A percentile compares a stretch with the other conserved stretches of the same genome.
These are phyloP conservation scores for Penicillium sp. DNA, from an alignment of 2,329 filamentous ascomycete genomes.

Conservation along the genomic window DNA sequence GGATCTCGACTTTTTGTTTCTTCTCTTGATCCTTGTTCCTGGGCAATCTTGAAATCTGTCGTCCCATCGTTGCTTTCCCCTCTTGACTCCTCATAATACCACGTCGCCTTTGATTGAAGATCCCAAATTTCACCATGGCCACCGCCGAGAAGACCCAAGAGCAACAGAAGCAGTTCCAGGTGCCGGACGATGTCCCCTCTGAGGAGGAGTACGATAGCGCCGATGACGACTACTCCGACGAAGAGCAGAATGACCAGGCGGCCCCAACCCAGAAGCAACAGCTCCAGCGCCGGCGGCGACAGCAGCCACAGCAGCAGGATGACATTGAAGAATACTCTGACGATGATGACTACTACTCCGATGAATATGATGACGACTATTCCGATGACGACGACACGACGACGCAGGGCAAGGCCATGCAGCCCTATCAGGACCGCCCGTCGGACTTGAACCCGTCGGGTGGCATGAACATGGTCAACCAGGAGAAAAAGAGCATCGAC, in stretches of 20 bases:
- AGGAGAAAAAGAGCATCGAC: slow-evolving; percentile 28
- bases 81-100: background rate
- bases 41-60: background rate
- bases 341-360: slow-evolving; percentile 32
- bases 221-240: slow-evolving; percentile 31
- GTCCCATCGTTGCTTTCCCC: background rate
- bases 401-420: slow-evolving; percentile 22
- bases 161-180: slow-evolving; percentile 24
- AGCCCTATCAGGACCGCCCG: slow-evolving; percentile 28
- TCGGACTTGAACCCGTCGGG: slow-evolving; percentile 24
- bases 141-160: slow-evolving; percentile 31
- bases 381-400: slow-evolving; percentile 26
- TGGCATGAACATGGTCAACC: slow-evolving; percentile 30
- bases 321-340: slow-evolving; percentile 31
- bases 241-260: slow-evolving; percentile 20
- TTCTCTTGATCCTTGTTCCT: background rate
- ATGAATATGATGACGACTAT: slow-evolving; percentile 33
- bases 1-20: background rate
- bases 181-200: slow-evolving; percentile 26
- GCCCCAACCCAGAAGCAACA: slow-evolving; percentile 16
- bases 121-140: slow-evolving; percentile 27
- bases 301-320: slow-evolving; percentile 20
- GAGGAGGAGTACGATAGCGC: slow-evolving; percentile 32
- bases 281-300: slow-evolving; percentile 17
- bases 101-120: no score